Evolutionary conservation across 2,329 filamentous ascomycete genomes (phyloP).

Genomic region (Xylaria hypoxylon): DNA sequence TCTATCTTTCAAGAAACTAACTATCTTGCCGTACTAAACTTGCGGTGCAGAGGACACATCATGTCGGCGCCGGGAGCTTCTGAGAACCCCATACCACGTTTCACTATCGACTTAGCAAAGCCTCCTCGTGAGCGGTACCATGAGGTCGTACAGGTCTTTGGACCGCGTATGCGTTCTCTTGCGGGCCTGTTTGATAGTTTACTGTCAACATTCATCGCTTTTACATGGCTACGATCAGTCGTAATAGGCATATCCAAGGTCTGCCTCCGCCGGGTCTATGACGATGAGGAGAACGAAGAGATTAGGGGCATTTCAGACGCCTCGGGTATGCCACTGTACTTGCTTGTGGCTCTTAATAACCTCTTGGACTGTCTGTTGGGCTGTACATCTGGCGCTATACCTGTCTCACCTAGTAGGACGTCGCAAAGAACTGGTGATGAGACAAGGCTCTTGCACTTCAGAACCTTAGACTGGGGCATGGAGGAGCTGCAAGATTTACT

Average conservation of each 20-base stretch:
- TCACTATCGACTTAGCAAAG: constrained; percentile 64
- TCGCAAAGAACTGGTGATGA: constrained; percentile 56
- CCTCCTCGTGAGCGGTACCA: constrained; percentile 64
- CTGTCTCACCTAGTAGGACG: constrained; percentile 39
- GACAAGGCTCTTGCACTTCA: constrained; percentile 63
- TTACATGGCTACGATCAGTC: constrained; percentile 40
- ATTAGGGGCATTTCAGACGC: constrained; percentile 66
- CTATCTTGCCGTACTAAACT: not conserved
- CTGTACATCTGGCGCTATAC: constrained; percentile 66
- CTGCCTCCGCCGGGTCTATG: constrained; percentile 61
- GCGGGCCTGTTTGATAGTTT: constrained; percentile 64
- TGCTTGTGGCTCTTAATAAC: constrained; percentile 72
- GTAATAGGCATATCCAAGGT: constrained; percentile 48
- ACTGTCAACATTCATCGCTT: constrained; percentile 49
- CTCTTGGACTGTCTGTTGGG: constrained; percentile 73
- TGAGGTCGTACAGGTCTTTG: constrained; percentile 60
- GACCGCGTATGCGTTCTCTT: constrained; percentile 57
- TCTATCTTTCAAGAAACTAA: not conserved
- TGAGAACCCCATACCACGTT: constrained; percentile 37
- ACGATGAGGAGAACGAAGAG: constrained; percentile 69
- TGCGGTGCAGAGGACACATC: not conserved
- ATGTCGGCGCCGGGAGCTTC: constrained; percentile 26
- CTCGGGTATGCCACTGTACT: constrained; percentile 65
- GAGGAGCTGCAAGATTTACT: constrained; percentile 60
- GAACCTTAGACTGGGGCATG: constrained; percentile 68